phyloP scores from a whole-genome alignment of 495 filamentous ascomycete genomes.

The Podospora appendiculata region DNA sequence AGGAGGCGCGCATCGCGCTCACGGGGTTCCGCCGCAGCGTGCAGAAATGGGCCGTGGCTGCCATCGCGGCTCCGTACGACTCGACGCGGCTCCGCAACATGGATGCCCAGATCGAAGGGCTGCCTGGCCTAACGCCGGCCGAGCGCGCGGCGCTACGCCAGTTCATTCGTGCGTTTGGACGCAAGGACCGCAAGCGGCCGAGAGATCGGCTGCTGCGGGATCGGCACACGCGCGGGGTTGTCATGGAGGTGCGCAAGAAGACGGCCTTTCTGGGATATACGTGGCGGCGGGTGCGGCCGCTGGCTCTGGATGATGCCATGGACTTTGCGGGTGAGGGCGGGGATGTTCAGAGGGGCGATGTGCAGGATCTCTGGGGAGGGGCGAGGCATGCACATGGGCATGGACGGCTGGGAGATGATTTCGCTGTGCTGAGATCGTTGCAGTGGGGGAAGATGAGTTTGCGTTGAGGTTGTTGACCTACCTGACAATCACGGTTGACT shows the following conservation, averaged over 20 bases:
- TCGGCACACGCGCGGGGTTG: constrained; percentile 48
- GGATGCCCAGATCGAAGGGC: constrained; percentile 39
- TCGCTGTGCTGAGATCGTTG: not conserved
- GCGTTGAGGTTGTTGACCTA: too few relatives aligned
- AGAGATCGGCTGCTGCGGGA: constrained; percentile 77
- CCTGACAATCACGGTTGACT: too few relatives aligned
- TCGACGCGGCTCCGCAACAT: constrained; percentile 30
- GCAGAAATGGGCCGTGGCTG: constrained; percentile 31
- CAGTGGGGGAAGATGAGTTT: not conserved
- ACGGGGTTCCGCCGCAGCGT: constrained; percentile 25
- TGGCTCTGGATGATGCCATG: not conserved
- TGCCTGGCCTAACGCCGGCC: constrained; percentile 7
- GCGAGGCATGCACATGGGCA: too few relatives aligned
- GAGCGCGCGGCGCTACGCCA: constrained; percentile 9
- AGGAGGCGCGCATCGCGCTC: constrained; percentile 22
- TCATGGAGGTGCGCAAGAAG: constrained; percentile 69
- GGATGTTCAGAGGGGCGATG: too few relatives aligned
- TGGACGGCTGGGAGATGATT: not conserved
- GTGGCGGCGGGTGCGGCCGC: constrained; percentile 45
- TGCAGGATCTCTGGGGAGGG: too few relatives aligned
- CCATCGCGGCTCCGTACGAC: constrained; percentile 37
- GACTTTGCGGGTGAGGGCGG: too few relatives aligned
- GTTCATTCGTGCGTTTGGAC: constrained; percentile 12
- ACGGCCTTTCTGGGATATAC: constrained; percentile 89
- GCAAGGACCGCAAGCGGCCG: constrained; percentile 47